Base-by-base conservation (phyloP, 2,329 filamentous ascomycete genomes). In the Didymella pomorum region DNA sequence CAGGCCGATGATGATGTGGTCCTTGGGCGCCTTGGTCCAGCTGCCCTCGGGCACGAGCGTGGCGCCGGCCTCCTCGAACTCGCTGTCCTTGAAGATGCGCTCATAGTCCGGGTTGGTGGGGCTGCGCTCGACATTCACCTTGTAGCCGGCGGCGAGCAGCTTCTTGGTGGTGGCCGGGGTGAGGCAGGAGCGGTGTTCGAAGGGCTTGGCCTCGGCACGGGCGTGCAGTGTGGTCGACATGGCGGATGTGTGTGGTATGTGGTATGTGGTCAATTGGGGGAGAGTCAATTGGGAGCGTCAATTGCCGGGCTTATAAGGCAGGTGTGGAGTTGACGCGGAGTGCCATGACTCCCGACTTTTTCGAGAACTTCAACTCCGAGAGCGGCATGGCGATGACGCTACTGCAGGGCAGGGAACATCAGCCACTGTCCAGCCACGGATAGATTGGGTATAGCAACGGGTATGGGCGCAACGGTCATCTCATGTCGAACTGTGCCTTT, bases 21-120 rank as follows among this genome's bases (percentile, higher is more conserved):
- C 75, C 29, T 64, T 70, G 52, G 77, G 74, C 11, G 75, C 74
- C 0, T 65, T 69, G 59, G 73, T 70, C 77, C 78, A 79, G 53
- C 71, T 73, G 61, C 72, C 70, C 52, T 75, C 72, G 18, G 71
- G 67, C 26, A 79, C 69, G 25, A 79, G 71, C 3, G 71, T 78
- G 16, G 74, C 74, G 55, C 77, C 77, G 37, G 69, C 76, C 45
- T 74, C 62, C 50, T 74, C 72, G 46, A 77, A 79, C 54, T 79
- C 77, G 7, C 69, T 66, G 57, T 79, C 77, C 33, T 77, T 68
- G 75, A 79, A 79, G 64, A 79, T 79, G 60, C 77, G 76, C 54
- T 68, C 67, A 53, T 68, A 74, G 58, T 76, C 69, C 42, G 76
- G 69, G 62, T 78, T 70, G 51, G 66, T 73, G 65, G 76, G 68